Percentiles rank a stretch among this genome's conserved stretches.
These are phyloP conservation scores for Galeopsis tetrahit DNA, from an alignment of 257 asterid species.

Conservation along the genomic window DNA sequence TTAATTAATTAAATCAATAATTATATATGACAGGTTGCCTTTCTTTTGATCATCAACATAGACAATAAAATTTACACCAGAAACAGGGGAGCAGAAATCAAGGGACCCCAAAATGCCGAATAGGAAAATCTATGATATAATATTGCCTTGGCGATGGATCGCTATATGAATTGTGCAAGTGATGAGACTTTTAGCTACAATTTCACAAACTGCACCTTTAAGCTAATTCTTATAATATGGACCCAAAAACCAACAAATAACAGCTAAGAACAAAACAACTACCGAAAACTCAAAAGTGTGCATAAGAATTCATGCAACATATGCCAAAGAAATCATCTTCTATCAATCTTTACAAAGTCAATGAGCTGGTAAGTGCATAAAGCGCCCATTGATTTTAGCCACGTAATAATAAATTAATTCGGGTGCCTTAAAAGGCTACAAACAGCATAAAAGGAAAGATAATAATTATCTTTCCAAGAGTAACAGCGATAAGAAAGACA, in stretches of 20 bases:
- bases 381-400: not conserved
- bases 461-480: not conserved
- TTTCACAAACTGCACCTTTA: not conserved
- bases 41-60: conserved; percentile 5
- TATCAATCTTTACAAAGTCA: not conserved
- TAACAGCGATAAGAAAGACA: not conserved
- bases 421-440: not conserved
- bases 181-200: not conserved
- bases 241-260: not conserved
- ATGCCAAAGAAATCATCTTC: not conserved
- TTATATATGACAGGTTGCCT: not conserved
- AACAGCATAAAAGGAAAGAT: not conserved
- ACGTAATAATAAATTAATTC: not conserved
- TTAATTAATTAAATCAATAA: not conserved
- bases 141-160: not conserved
- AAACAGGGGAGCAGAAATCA: conserved; percentile 4
- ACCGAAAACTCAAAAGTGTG: not conserved
- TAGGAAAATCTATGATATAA: not conserved
- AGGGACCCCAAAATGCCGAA: conserved; percentile 6
- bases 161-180: not conserved
- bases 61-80: not conserved
- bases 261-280: not conserved
- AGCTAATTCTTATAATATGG: not conserved
- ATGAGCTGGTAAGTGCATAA: not conserved
- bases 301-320: not conserved